Evolutionary conservation across 2,329 filamentous ascomycete genomes (phyloP), one percentile per base, ranked within the genome.

Genomic region (Cryoendolithus antarcticus): DNA sequence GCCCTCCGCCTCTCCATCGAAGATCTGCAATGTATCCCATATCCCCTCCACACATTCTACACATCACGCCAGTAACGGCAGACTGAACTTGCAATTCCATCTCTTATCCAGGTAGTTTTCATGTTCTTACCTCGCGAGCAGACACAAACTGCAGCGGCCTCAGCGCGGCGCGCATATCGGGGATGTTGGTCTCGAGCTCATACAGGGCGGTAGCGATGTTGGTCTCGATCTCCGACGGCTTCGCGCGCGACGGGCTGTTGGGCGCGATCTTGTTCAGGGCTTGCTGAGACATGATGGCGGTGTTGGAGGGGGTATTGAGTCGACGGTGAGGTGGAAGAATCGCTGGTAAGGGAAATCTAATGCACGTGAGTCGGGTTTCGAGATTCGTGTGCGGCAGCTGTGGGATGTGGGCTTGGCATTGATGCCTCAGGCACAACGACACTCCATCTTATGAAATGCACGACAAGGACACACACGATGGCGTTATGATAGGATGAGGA

Each of bases 121-220:
- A 28, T 46, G 11, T 21, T 80, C 86, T 86, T 82, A 98, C 91
- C 89, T 98, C 91, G 71, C 88, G 86, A 67, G 91, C 91, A 72
- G 85, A 93, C 68, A 93, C 85, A 71, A 98, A 88, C 79, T 98
- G 91, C 71, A 98, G 81, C 69, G 91, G 91, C 65, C 91, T 82
- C 65, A 98, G 82, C 59, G 86, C 82, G 63, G 77, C 78, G 83
- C 89, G 93, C 72, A 98, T 84, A 72, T 98, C 91, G 67, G 86
- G 75, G 64, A 91, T 94, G 81, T 95, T 95, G 75, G 80, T 88
- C 86, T 98, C 91, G 71, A 98, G 85, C 65, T 98, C 91, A 76
- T 82, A 93, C 55, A 98, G 85, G 72, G 91, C 91, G 71, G 81
- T 83, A 67, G 91, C 91, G 67, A 98, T 93, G 77, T 74, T 85